Evolutionary conservation across 148 eudicot species (phyloP).

Genomic region (Pouteria glomerata): DNA sequence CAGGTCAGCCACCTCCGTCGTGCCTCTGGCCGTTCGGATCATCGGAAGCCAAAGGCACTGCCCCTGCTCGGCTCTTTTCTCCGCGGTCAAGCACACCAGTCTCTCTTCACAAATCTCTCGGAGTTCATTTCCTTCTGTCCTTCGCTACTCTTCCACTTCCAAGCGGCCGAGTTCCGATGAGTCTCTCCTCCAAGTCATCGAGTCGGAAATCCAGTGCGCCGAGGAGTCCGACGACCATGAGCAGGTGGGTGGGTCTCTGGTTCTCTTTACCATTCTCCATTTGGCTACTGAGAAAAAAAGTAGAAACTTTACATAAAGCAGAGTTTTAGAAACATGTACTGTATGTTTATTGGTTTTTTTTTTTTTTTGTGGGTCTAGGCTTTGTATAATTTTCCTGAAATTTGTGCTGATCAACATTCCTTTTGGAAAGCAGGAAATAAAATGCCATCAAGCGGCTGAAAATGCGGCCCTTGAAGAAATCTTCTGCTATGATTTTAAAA

Average conservation of each 20-base stretch:
- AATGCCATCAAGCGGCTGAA: not conserved
- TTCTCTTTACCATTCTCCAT: not conserved
- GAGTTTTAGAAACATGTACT: not conserved
- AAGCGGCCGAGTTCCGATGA: conserved; percentile 23
- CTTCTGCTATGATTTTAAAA: not conserved
- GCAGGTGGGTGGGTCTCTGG: conserved; percentile 24
- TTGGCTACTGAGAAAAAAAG: not conserved
- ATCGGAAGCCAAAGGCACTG: conserved; percentile 36
- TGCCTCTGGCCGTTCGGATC: conserved; percentile 36
- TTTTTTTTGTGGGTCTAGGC: not conserved
- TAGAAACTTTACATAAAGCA: not conserved
- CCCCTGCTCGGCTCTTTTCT: conserved; percentile 25
- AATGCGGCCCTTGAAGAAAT: not conserved
- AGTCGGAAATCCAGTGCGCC: conserved; percentile 51
- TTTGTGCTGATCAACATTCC: not conserved
- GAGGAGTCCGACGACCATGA: conserved; percentile 35
- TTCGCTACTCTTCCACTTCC: conserved; percentile 17
- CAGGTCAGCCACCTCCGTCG: conserved; percentile 35
- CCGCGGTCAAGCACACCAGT: conserved; percentile 30
- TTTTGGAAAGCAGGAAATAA: not conserved
- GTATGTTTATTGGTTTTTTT: too few species aligned
- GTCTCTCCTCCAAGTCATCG: conserved; percentile 42
- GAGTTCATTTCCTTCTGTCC: conserved; percentile 29
- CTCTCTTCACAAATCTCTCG: conserved; percentile 15
- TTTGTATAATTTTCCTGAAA: not conserved